A percentile compares a stretch with the other conserved stretches of the same genome.
phyloP scores from a whole-genome alignment of 106 monocot species.

The Dendrobium huoshanense region DNA sequence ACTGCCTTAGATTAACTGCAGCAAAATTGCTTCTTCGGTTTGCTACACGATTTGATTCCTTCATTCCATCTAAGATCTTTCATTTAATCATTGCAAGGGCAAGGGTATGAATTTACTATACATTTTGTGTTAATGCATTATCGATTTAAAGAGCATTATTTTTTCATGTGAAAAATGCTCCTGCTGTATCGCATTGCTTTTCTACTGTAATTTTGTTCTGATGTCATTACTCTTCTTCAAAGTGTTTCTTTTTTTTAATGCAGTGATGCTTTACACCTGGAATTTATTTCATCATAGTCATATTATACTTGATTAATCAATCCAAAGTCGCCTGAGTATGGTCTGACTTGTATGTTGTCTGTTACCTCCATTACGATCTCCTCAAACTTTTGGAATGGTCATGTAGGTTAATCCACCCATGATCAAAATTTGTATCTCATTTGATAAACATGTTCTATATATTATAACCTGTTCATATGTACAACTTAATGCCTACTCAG shows the following conservation, averaged over 20 bases:
- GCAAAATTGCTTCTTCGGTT: conserved; percentile 62
- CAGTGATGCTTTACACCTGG: background rate
- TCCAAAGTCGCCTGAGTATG: background rate
- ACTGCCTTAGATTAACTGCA: conserved; percentile 61
- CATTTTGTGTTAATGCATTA: background rate
- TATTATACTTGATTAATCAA: background rate
- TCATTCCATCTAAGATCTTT: conserved; percentile 64
- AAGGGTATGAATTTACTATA: conserved; percentile 30
- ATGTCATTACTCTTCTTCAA: background rate
- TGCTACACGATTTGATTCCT: conserved; percentile 83
- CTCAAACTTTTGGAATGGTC: background rate
- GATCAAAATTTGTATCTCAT: no score
- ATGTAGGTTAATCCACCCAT: background rate
- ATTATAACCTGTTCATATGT: no score
- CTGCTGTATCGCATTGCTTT: background rate
- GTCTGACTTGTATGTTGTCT: background rate
- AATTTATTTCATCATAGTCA: background rate
- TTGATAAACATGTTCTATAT: no score
- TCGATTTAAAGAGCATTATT: background rate
- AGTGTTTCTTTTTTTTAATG: background rate
- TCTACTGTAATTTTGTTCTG: background rate
- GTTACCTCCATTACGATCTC: background rate
- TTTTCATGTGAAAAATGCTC: background rate
- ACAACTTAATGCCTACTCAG: no score
- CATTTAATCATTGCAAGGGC: conserved; percentile 35